Percentiles rank a stretch among this genome's conserved stretches.
phyloP scores from a whole-genome alignment of 768 basidiomycete genomes.

The Boletus subparvulus region DNA sequence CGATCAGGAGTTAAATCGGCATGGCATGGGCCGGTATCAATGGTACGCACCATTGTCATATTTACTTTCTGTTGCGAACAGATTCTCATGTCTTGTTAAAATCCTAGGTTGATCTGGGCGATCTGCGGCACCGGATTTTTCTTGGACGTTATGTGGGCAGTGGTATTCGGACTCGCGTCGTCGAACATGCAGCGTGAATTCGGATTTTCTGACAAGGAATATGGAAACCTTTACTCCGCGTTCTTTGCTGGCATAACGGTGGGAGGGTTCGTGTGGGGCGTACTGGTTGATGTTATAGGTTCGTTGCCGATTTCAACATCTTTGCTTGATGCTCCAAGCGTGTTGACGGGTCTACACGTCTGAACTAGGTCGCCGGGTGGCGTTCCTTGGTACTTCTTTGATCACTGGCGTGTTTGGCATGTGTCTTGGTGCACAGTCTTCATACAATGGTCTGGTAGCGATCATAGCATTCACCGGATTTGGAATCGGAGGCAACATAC shows the following conservation, averaged over 20 bases:
- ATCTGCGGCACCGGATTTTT: constrained; percentile 12
- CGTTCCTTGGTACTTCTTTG: constrained; percentile 16
- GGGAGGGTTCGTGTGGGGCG: constrained; percentile 14
- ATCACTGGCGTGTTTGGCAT: constrained; percentile 14
- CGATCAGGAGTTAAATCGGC: constrained; percentile 10
- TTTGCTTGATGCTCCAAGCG: background rate
- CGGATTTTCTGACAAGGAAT: constrained; percentile 18
- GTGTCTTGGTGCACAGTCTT: constrained; percentile 11
- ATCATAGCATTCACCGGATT: constrained; percentile 11
- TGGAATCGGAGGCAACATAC: constrained; percentile 15
- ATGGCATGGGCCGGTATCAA: constrained; percentile 18
- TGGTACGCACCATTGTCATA: background rate
- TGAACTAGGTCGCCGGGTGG: constrained; percentile 13
- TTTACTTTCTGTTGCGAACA: background rate
- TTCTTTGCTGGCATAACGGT: constrained; percentile 1
- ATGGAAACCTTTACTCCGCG: constrained; percentile 1
- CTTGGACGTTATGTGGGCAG: constrained; percentile 12
- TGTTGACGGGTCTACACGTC: background rate
- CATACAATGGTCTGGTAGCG: constrained; percentile 10
- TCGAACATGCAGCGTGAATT: constrained; percentile 14
- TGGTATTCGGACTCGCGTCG: background rate
- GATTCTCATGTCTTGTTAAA: background rate
- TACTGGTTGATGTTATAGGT: constrained; percentile 20
- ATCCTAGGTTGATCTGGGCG: constrained; percentile 14
- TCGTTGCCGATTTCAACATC: background rate